Base-by-base conservation (phyloP, 768 basidiomycete species). In the Hericium rajendrae region DNA sequence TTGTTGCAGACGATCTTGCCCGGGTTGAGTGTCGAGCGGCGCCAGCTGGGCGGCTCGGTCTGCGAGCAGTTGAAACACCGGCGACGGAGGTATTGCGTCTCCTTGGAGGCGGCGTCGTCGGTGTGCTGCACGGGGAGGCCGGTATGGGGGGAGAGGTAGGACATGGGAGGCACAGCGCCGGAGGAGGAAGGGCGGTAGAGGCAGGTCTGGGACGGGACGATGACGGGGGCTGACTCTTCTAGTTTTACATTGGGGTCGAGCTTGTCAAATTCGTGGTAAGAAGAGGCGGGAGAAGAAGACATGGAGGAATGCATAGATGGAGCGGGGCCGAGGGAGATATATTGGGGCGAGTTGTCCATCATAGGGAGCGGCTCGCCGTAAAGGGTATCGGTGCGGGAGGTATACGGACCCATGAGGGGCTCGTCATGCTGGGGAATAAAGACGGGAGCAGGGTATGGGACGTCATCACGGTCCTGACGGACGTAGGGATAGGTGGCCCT, bases 1-100 rank as follows among this genome's bases (percentile, higher is more conserved):
- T 93, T 93, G 79, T 93, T 93, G 79, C 91, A 93, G 48, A 93
- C 91, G 66, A 93, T 93, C 72, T 93, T 93, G 62, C 91, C 91
- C 0, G 88, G 88, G 70, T 91, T 90, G 66, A 93, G 84, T 4
- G 91, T 92, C 32, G 83, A 86, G 48, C 91, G 82, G 55, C 91
- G 85, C 91, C 91, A 93, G 24, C 82, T 85, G 6, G 91, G 91
- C 0, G 91, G 91, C 68, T 93, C 91, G 2, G 91, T 93, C 18
- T 91, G 91, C 68, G 91, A 90, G 73, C 91, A 93, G 72, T 93
- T 93, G 78, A 86, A 89, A 73, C 91, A 93, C 9, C 89, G 78
- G 40, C 91, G 79, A 22, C 91, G 87, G 56, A 93, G 84, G 68
- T 90, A 91, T 72, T 93, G 91, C 0, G 91, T 93, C 70, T 93